Percentiles rank a stretch among this genome's conserved stretches.
These are phyloP conservation scores for Paramecium tetraurelia DNA, from an alignment of 73 alveolate genomes.

Conservation along the genomic window DNA sequence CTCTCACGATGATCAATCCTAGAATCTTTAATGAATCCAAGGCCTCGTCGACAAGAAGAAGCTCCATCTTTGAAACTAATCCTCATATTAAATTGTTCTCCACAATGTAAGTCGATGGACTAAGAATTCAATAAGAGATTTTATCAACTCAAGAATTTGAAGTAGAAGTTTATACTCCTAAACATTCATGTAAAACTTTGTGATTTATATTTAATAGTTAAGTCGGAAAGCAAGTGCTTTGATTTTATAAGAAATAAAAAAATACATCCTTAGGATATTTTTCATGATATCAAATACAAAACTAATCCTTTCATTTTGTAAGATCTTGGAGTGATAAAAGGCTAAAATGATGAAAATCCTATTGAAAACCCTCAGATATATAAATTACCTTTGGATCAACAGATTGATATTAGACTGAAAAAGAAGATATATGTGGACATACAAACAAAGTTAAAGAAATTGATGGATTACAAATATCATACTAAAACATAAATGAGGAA, in stretches of 20 bases:
- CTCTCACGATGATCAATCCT: not conserved
- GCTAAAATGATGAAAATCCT: not conserved
- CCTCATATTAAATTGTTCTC: not conserved
- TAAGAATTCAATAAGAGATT: not conserved
- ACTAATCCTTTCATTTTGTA: not conserved
- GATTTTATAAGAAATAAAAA: not conserved
- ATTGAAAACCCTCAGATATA: not conserved
- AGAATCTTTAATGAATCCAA: not conserved
- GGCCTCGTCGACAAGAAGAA: not conserved
- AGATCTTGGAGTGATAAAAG: not conserved
- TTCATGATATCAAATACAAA: not conserved
- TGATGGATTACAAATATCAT: slow-evolving; percentile 17
- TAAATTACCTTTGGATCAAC: not conserved
- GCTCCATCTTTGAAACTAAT: not conserved
- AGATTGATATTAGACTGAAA: not conserved
- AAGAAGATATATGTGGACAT: not conserved
- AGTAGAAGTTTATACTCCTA: slow-evolving; percentile 23
- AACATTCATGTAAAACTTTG: not conserved
- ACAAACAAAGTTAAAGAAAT: not conserved
- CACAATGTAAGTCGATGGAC: not conserved
- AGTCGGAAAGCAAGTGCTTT: slow-evolving; percentile 10
- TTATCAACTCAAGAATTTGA: slow-evolving; percentile 10
- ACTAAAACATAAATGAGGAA: slow-evolving; percentile 2
- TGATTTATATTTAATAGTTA: not conserved
- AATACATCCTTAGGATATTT: slow-evolving; percentile 29